Conservation (phyloP, 495 filamentous ascomycete species). For the Acidomyces sp. region DNA sequence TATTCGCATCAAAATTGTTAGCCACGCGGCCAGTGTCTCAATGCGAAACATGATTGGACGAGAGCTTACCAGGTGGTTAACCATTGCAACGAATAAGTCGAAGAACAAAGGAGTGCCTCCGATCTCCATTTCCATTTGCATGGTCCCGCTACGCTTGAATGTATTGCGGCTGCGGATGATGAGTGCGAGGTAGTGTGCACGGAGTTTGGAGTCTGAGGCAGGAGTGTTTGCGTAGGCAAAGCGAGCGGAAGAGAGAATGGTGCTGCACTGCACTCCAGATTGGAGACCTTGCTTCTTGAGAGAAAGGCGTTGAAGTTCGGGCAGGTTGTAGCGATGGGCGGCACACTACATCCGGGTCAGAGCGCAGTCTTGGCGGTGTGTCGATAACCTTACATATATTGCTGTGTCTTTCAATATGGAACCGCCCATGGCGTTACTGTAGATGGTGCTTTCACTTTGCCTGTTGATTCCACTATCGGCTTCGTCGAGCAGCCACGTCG, state of each 20-base stretch:
- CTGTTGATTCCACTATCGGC: neutral
- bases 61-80: constrained; percentile 59
- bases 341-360: no score
- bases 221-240: constrained; percentile 84
- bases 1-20: constrained; percentile 1
- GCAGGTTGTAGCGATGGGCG: constrained; percentile 66
- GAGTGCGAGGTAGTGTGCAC: constrained; percentile 82
- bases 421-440: constrained; percentile 37
- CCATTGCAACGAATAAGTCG: constrained; percentile 84
- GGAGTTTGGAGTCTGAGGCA: constrained; percentile 72
- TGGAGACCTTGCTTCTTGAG: constrained; percentile 75
- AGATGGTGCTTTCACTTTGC: constrained; percentile 23
- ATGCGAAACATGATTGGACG: neutral
- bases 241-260: constrained; percentile 68
- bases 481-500: constrained; percentile 29
- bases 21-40: neutral
- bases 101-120: constrained; percentile 73
- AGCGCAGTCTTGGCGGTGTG: no score
- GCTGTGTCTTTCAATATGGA: constrained; percentile 71
- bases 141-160: constrained; percentile 90
- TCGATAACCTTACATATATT: constrained; percentile 54
- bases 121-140: constrained; percentile 87
- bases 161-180: constrained; percentile 74
- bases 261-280: constrained; percentile 66
- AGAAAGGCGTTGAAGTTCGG: constrained; percentile 68